phyloP scores from a whole-genome alignment of 768 basidiomycete genomes.

The Lactarius tabidus region DNA sequence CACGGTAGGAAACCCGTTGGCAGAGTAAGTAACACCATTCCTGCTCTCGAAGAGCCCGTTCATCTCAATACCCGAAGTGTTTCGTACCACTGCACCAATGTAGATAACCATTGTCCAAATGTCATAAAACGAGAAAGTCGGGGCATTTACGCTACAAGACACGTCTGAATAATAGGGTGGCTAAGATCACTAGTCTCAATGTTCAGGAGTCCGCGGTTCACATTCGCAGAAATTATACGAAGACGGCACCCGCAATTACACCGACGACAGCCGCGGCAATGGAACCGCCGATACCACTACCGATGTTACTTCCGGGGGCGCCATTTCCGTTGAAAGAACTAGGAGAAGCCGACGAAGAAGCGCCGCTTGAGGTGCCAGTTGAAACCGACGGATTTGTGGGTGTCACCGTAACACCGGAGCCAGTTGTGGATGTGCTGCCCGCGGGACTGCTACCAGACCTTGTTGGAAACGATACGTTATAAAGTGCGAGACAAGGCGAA shows the following conservation, averaged over 20 bases:
- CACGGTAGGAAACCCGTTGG: not conserved
- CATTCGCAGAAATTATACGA: conserved; percentile 6
- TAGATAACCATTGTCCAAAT: not conserved
- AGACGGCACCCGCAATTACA: conserved; percentile 13
- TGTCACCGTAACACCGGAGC: not conserved
- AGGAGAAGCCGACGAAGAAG: conserved; percentile 3
- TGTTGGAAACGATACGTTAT: not conserved
- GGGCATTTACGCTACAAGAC: not conserved
- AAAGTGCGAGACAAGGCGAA: not conserved
- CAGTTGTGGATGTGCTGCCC: not conserved
- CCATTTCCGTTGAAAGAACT: conserved; percentile 20
- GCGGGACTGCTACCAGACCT: conserved; percentile 12
- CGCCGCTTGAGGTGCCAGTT: not conserved
- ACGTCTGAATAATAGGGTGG: not conserved
- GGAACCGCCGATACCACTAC: not conserved
- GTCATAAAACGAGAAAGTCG: not conserved
- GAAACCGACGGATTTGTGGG: not conserved
- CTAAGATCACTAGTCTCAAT: not conserved
- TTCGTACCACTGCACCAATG: not conserved
- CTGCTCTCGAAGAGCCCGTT: not conserved
- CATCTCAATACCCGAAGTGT: not conserved
- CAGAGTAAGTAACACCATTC: not conserved
- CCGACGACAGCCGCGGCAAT: conserved; percentile 12
- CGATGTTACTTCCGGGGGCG: not conserved
- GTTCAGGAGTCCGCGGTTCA: conserved; percentile 9